Base-by-base conservation (phyloP, 352 stramenopile genomes). In the Phytophthora aleatoria region DNA sequence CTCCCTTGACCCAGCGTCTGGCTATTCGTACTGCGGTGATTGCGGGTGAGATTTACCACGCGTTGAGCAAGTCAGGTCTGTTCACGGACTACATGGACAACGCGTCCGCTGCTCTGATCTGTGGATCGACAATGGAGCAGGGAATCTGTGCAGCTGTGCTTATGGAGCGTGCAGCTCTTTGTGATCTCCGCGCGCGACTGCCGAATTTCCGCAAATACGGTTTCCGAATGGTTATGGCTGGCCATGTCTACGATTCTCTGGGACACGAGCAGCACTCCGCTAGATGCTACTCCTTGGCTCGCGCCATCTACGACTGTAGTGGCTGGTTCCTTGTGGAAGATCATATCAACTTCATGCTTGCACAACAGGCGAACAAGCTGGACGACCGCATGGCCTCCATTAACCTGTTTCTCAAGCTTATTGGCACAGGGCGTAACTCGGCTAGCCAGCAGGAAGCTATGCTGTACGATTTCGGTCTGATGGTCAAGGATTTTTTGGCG, bases 181-280 rank as follows among this genome's bases (percentile, higher is more conserved):
- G 86, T 57, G 86, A 95, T 68, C 57, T 94, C 4, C 85, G 87
- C 35, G 74, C 81, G 8, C 74, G 83, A 30, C 65, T 75, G 15
- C 78, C 87, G 1, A 94, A 92, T 50, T 94, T 93, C 50, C 86
- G 89, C 59, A 96, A 96, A 51, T 95, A 90, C 57, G 89, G 87
- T 3, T 96, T 96, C 57, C 80, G 88, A 56, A 92, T 96, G 87
- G 85, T 96, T 41, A 96, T 96, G 81, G 89, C 89, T 24, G 86
- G 89, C 24, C 86, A 95, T 38, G 76, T 94, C 4, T 96, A 94
- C 66, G 76, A 90, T 38, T 89, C 84, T 2, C 54, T 92, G 11
- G 83, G 82, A 0, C 82, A 93, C 61, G 73, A 78, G 5, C 68
- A 82, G 24, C 89, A 96, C 65, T 90, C 87, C 0, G 85, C 89